Percentiles rank a stretch among this genome's conserved stretches.
Conservation (phyloP, 2,329 filamentous ascomycete species). For the Fusarium hostae region DNA sequence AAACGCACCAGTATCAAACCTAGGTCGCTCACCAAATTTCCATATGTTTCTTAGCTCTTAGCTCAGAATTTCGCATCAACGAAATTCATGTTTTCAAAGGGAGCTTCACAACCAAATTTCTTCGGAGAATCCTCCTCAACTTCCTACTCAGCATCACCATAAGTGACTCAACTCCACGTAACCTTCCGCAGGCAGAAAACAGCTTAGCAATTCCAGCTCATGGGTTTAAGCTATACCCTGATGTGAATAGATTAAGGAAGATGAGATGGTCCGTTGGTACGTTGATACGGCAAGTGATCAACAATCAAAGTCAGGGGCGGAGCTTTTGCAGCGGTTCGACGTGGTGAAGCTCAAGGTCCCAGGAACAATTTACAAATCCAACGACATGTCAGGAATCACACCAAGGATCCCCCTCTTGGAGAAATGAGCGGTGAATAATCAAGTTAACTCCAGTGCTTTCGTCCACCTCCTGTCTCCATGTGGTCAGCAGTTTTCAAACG, state of each 20-base stretch:
- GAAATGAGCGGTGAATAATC: not conserved
- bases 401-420: not conserved
- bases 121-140: not conserved
- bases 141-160: not conserved
- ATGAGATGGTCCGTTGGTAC: not conserved
- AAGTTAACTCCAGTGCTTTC: not conserved
- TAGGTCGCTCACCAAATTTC: not conserved
- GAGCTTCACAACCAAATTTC: not conserved
- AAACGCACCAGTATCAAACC: not conserved
- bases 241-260: not conserved
- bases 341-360: not conserved
- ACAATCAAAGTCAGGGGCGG: not conserved
- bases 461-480: not conserved
- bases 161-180: not conserved
- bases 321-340: not conserved
- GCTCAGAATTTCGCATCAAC: not conserved
- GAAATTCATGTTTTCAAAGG: not conserved
- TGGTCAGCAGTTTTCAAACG: constrained; percentile 6
- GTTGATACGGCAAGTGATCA: not conserved
- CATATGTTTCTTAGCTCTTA: not conserved
- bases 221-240: not conserved
- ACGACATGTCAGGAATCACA: not conserved
- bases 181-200: not conserved
- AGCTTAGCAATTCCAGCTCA: not conserved
- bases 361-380: not conserved